A percentile compares a stretch with the other conserved stretches of the same genome.
These are phyloP conservation scores for Lavandula angustifolia DNA, from an alignment of 257 asterid species.

Conservation along the genomic window DNA sequence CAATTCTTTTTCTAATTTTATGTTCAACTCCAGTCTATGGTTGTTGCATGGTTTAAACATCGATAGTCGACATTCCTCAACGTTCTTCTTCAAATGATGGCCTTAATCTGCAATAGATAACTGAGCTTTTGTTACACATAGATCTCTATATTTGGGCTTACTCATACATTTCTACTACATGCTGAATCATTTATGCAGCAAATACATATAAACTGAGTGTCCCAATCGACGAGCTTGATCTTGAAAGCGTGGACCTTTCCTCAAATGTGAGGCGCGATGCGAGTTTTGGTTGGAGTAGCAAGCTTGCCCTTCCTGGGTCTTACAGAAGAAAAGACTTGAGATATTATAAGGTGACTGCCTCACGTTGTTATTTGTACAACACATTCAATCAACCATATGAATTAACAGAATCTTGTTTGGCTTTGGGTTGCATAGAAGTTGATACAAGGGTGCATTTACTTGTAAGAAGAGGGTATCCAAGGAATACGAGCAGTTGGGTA, in stretches of 20 bases:
- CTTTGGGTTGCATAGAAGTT: conserved; percentile 42
- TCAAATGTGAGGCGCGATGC: conserved; percentile 38
- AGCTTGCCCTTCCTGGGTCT: conserved; percentile 34
- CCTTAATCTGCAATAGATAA: neutral
- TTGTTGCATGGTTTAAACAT: conserved; percentile 1
- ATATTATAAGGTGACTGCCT: conserved; percentile 60
- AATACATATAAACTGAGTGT: conserved; percentile 25
- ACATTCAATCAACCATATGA: neutral
- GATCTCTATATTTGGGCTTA: neutral
- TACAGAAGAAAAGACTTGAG: conserved; percentile 49
- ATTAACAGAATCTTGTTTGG: neutral
- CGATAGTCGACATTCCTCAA: neutral
- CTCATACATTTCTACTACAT: neutral
- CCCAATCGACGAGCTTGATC: conserved; percentile 39
- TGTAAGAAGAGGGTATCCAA: conserved; percentile 67
- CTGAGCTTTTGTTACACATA: neutral
- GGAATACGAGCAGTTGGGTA: conserved; percentile 68
- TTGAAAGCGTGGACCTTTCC: conserved; percentile 67
- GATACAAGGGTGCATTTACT: conserved; percentile 57
- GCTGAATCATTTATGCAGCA: conserved; percentile 35
- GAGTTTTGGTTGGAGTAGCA: conserved; percentile 29
- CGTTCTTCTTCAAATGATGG: neutral
- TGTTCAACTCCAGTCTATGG: neutral
- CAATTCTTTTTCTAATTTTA: neutral
- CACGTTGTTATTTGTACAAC: neutral